Base-by-base conservation (phyloP, 768 basidiomycete genomes). In the Tulasnella calospora region DNA sequence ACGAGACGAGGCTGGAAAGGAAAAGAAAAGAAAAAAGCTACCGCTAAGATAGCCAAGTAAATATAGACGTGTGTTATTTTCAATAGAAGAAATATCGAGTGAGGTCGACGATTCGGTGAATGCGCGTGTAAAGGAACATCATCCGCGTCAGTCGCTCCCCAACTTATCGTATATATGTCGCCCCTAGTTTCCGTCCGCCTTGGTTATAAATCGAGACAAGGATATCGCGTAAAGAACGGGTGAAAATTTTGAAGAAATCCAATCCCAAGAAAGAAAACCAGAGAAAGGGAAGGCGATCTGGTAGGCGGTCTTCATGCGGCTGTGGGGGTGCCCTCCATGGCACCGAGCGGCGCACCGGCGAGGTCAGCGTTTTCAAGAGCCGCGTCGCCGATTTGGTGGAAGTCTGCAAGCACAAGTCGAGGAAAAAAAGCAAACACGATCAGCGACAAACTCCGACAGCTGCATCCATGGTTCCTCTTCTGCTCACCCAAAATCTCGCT, bases 401-500 rank as follows among this genome's bases (percentile, higher is more conserved):
- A 81, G 72, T 81, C 81, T 81, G 77, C 47, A 30, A 10, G 47
- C 6, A n/a, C 51, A 23, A 51, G 51, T 46, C 27, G n/a, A 41
- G 38, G 23, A n/a, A 41, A n/a, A 44, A 55, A 27, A 21, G n/a
- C n/a, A 5, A n/a, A n/a, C n/a, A n/a, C n/a, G n/a, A n/a, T 76
- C 33, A 76, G 73, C 36, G 17, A 10, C 41, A 77, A 47, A 12
- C 35, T 44, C n/a, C 51, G 46, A 17, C 33, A 36, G 33, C n/a
- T 44, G 12, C 21, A 15, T 21, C 35, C 10, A 12, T 30, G 1
- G 6, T 7, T 12, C 6, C 30, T 33, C 35, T 8, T 36, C 12
- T 5, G 85, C 92, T 80, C 82, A 95, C 96, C 95, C 17, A 98
- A 87, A 80, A 98, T 99, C 85, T 99, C 97, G 82, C 92, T 93